Evolutionary conservation across 768 basidiomycete genomes (phyloP).

Genomic region (Tulasnella sp.): DNA sequence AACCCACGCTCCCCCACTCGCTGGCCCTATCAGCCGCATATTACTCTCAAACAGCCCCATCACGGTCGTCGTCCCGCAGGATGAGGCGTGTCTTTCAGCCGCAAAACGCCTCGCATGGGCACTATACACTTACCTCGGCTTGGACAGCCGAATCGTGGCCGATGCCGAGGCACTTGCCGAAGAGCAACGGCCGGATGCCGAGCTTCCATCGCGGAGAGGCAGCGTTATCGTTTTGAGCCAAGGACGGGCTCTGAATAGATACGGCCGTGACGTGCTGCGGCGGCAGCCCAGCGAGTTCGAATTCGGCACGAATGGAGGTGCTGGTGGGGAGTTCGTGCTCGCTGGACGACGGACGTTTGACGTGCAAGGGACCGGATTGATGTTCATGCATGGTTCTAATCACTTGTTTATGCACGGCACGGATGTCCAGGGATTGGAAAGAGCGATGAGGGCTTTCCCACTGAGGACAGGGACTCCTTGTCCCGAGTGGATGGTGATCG

Average conservation of each 20-base stretch:
- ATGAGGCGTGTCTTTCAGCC: background rate
- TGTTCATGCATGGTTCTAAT: slow-evolving; percentile 20
- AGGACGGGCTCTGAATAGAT: slow-evolving; percentile 4
- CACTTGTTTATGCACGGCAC: slow-evolving; percentile 24
- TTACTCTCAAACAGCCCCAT: slow-evolving; percentile 18
- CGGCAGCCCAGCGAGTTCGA: slow-evolving; percentile 5
- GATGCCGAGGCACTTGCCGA: slow-evolving; percentile 23
- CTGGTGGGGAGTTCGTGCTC: background rate
- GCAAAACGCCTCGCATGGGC: slow-evolving; percentile 21
- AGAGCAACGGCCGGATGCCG: background rate
- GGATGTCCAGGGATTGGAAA: slow-evolving; percentile 18
- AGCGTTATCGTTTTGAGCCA: slow-evolving; percentile 24
- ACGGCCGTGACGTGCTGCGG: background rate
- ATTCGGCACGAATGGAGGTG: background rate
- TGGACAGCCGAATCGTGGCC: slow-evolving; percentile 21
- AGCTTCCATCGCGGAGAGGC: background rate
- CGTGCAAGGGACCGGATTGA: slow-evolving; percentile 6
- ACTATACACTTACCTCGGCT: slow-evolving; percentile 23
- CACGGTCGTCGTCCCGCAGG: slow-evolving; percentile 13
- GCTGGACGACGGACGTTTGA: slow-evolving; percentile 1
- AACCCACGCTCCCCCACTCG: background rate
- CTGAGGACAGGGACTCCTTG: slow-evolving; percentile 21
- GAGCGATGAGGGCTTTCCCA: slow-evolving; percentile 25
- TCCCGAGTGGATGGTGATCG: slow-evolving; percentile 27
- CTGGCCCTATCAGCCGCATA: slow-evolving; percentile 26